Evolutionary conservation across 2,329 filamentous ascomycete genomes (phyloP), one percentile per base, ranked within the genome.

Genomic region (Colletotrichum ledebouriae): DNA sequence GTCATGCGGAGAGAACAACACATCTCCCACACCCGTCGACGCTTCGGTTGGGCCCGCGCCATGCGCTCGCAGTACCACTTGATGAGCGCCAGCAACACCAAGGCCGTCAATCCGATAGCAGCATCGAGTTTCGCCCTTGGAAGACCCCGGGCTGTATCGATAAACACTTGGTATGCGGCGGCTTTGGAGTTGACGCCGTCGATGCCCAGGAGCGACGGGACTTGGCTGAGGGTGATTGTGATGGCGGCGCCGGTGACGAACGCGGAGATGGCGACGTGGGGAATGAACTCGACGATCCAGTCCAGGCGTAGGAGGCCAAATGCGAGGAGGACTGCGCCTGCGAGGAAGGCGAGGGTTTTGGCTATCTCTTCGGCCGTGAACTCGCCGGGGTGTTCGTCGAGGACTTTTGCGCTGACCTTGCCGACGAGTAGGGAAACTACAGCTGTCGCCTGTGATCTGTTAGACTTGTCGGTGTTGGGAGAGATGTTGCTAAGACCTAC

Each of bases 1-100:
- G 89, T 91, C 33, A 92, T 89, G 11, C 92, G 87, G 6, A 94
- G 82, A 0, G 93, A 94, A n/a, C 88, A 90, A 41, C 89, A 76
- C 77, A 93, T 93, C 74, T 93, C 92, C 85, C 89, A 94, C 5
- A 87, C 74, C 77, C 91, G 91, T 67, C 86, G 85, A 55, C 82
- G 83, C 6, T 81, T 76, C 0, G 92, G 92, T 62, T 89, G 83
- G 67, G 85, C 87, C 74, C 82, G 85, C 17, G 89, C 90, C 76
- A 89, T 84, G 61, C 78, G 84, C 57, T 83, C 85, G 80, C 91
- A 93, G 52, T 80, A 61, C 49, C 58, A 60, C 53, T 71, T 71
- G 71, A 93, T 88, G 7, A 86, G 69, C 75, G 93, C 94, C 4
- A 95, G 84, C 82, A 93, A 82, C 7, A 86, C 78, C 52, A 94